Percentiles rank a stretch among this genome's conserved stretches.
Conservation (phyloP, 805 yeast genomes). For the Lachancea thermotolerans region DNA sequence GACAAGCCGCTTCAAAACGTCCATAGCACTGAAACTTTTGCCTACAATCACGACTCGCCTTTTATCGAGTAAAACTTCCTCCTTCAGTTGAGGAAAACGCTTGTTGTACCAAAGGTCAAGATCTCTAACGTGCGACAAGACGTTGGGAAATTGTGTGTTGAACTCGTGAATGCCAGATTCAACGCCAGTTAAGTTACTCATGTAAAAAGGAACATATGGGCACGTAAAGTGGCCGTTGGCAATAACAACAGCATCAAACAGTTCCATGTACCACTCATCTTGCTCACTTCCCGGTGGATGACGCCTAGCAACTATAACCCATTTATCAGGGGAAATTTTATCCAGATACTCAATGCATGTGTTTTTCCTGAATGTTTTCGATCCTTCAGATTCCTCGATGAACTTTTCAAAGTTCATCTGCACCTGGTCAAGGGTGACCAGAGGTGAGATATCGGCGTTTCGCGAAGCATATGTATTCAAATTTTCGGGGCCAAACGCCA, state of each 20-base stretch:
- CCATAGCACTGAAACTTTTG: conserved; percentile 35
- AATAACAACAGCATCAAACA: conserved; percentile 35
- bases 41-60: conserved; percentile 34
- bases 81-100: conserved; percentile 23
- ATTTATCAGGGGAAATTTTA: conserved; percentile 23
- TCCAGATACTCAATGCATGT: conserved; percentile 17
- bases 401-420: conserved; percentile 6
- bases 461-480: not conserved
- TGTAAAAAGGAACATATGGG: conserved; percentile 34
- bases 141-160: conserved; percentile 26
- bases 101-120: conserved; percentile 18
- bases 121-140: conserved; percentile 42
- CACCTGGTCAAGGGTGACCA: conserved; percentile 10
- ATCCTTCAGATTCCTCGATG: conserved; percentile 6
- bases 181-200: conserved; percentile 11
- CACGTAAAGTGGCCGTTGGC: conserved; percentile 39
- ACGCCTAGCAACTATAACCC: conserved; percentile 27
- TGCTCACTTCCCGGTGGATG: conserved; percentile 14
- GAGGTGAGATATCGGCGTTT: conserved; percentile 11
- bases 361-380: conserved; percentile 8
- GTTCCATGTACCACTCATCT: conserved; percentile 36
- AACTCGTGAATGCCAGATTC: conserved; percentile 13
- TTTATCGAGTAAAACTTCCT: conserved; percentile 6
- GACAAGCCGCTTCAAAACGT: conserved; percentile 36
- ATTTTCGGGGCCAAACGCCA: conserved; percentile 11